Evolutionary conservation across 2,329 filamentous ascomycete genomes (phyloP), one percentile per base, ranked within the genome.

Genomic region (Sarocladiaceae sp.): DNA sequence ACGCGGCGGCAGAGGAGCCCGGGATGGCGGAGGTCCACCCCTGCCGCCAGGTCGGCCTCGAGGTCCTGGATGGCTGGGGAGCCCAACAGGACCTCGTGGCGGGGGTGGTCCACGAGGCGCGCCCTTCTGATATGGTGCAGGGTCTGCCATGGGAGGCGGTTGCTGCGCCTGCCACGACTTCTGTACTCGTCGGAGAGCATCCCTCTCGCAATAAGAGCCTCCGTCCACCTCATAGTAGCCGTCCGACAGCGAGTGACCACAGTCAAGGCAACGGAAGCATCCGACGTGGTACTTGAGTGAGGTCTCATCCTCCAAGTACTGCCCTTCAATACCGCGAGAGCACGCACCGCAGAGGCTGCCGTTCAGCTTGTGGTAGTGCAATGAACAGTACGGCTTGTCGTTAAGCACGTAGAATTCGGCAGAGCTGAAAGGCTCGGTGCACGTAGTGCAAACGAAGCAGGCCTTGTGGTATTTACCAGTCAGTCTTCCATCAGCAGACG

Each of bases 391-490:
- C 0, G 93, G 93, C 47, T 80, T 75, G 64, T 98, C 88, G 51
- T 85, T 68, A 48, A 89, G 78, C 10, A 98, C 90, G 60, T 98
- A 98, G 56, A 97, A 97, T 47, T 93, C 89, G 2, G 88, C 78
- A 0, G 89, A 95, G 16, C 82, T 72, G 58, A 97, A 98, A 1
- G 89, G 83, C 44, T 82, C 75, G 10, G 73, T 71, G 68, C 93
- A 98, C 1, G 85, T 89, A 4, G 80, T 78, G 72, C 93, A 98
- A 10, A 91, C 86, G 59, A 98, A 97, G 62, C 91, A 98, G 4
- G 84, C 78, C 62, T 94, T 95, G 72, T 98, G 93, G 63, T 95
- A 98, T 50, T 89, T 83, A 9, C 93, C 93, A 0, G 88, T 95
- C 19, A 98, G 72, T 19, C 90, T 83, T 13, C 93, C 93, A 55